These are phyloP conservation scores for Curvularia sp. DNA, from an alignment of 2,329 filamentous ascomycete genomes.

Conservation along the genomic window DNA sequence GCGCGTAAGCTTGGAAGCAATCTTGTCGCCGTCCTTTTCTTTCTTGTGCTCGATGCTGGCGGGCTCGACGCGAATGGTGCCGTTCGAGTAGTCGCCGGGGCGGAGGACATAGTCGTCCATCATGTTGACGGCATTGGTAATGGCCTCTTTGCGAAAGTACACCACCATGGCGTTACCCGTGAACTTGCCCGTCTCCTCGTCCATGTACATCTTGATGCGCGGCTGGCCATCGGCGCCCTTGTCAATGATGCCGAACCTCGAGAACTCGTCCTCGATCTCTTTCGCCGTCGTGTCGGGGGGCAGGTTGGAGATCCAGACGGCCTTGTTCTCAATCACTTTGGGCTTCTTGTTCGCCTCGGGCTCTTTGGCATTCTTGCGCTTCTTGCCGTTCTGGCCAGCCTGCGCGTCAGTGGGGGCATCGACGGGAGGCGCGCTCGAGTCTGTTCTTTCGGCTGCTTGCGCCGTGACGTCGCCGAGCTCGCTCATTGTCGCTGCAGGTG, in stretches of 20 bases:
- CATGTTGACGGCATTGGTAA: conserved; percentile 81
- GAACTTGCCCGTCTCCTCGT: conserved; percentile 76
- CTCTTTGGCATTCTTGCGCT: conserved; percentile 37
- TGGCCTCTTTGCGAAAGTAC: conserved; percentile 95
- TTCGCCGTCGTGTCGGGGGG: conserved; percentile 78
- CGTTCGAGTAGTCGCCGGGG: conserved; percentile 58
- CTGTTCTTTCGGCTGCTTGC: conserved; percentile 13
- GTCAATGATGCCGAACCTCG: conserved; percentile 89
- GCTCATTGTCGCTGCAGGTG: conserved; percentile 14
- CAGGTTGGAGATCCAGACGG: conserved; percentile 89
- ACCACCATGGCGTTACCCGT: conserved; percentile 94
- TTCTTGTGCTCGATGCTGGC: conserved; percentile 94
- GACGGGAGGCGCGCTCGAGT: conserved; percentile 8
- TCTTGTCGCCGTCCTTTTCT: conserved; percentile 67
- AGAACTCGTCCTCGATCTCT: conserved; percentile 85
- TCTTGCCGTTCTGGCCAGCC: conserved; percentile 24
- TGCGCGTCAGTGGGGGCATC: conserved; percentile 12
- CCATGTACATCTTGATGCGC: conserved; percentile 93
- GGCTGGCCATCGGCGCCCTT: conserved; percentile 88
- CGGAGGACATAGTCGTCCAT: conserved; percentile 85
- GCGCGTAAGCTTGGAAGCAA: conserved; percentile 60
- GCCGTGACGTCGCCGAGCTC: conserved; percentile 26
- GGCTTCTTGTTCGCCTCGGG: conserved; percentile 38
- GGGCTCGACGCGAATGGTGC: conserved; percentile 76
- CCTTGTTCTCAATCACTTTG: conserved; percentile 72